phyloP scores from a whole-genome alignment of 176 grass and related monocot genomes.

The Phyllostachys edulis region DNA sequence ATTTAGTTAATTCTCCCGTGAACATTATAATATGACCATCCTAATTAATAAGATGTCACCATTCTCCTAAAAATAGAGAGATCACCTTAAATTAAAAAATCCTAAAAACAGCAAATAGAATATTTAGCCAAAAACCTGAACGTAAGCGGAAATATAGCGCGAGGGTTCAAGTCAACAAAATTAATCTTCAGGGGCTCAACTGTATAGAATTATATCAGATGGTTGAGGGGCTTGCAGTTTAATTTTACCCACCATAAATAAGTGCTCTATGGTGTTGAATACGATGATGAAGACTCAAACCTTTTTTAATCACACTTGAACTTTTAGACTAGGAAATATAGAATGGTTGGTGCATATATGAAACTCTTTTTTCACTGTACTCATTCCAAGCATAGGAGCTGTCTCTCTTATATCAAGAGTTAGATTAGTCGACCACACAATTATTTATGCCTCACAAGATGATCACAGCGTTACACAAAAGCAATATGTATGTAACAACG shows the following conservation, averaged over 20 bases:
- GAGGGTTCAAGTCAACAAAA: background rate
- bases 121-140: background rate
- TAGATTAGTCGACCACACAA: background rate
- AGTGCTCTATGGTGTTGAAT: constrained; percentile 3
- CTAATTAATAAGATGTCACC: background rate
- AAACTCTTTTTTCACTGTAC: background rate
- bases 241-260: background rate
- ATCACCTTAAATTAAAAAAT: background rate
- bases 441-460: too few relatives aligned
- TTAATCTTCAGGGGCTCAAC: too few relatives aligned
- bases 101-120: background rate
- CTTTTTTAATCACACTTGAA: background rate
- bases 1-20: background rate
- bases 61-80: background rate
- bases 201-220: background rate
- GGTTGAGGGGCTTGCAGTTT: background rate
- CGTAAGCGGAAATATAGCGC: background rate
- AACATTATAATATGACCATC: background rate
- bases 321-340: background rate
- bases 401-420: background rate
- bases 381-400: background rate
- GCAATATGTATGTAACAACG: background rate
- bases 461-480: background rate
- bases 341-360: background rate
- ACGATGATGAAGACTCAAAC: background rate